phyloP scores from a whole-genome alignment of 306 rosid genomes.

The Castanopsis chinensis region DNA sequence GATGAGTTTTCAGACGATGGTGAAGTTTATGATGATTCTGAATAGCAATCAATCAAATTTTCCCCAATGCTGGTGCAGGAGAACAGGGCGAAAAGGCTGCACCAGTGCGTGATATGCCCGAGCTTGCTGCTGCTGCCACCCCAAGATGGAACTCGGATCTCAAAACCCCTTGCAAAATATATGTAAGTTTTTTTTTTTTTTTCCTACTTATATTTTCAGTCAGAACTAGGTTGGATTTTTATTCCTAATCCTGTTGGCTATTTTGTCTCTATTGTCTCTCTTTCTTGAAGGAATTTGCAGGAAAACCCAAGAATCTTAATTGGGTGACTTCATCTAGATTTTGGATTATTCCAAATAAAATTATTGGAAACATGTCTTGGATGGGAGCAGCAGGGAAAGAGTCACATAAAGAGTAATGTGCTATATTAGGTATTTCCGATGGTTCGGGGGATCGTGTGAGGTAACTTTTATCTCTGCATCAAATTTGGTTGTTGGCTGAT shows the following conservation, averaged over 20 bases:
- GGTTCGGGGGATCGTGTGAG: background rate
- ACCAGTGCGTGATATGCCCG: conserved; percentile 25
- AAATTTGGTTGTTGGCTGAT: background rate
- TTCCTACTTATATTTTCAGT: background rate
- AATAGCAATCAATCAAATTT: conserved; percentile 50
- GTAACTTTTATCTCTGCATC: background rate
- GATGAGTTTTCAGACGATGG: conserved; percentile 72
- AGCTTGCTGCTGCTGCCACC: background rate
- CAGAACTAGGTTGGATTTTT: background rate
- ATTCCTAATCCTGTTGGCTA: background rate
- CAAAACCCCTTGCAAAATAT: conserved; percentile 10
- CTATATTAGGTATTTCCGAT: background rate
- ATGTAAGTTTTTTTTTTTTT: conserved; percentile 4
- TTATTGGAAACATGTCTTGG: too few relatives aligned
- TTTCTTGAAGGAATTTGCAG: conserved; percentile 10
- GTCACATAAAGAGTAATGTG: conserved; percentile 8
- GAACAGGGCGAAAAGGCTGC: conserved; percentile 27
- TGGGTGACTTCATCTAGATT: conserved; percentile 8
- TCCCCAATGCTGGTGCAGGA: conserved; percentile 40
- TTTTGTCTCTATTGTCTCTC: background rate
- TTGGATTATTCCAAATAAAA: background rate
- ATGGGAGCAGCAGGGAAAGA: background rate
- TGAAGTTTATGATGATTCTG: conserved; percentile 61
- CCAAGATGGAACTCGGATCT: background rate
- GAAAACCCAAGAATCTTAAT: background rate